Evolutionary conservation across 257 asterid genomes (phyloP), one percentile per base, ranked within the genome.

Genomic region (Solanum tacnaense): DNA sequence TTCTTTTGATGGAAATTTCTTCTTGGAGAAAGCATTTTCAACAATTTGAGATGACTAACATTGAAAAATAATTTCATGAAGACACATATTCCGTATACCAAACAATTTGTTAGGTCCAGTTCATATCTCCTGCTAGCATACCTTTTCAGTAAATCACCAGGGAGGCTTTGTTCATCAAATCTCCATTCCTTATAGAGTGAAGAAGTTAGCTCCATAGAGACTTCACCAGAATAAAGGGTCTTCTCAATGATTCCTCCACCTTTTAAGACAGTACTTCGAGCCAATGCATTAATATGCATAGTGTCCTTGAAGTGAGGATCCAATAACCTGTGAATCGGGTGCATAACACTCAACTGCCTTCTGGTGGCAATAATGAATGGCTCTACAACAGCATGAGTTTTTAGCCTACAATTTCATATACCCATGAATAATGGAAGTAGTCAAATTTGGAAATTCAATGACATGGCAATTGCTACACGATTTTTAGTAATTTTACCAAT

Each of bases 131-230:
- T 20, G 70, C 41, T 81, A 46, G 85, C 41, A 84, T 92, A 93
- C 93, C 95, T 89, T 68, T 89, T 93, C 89, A 93, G 76, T 27
- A 93, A 91, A 89, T 93, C 93, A 58, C 86, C 84, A 67, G 93
- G 94, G 86, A 91, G 94, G 90, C 93, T 86, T 90, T 93, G 94
- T 88, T 93, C 92, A 87, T 92, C 92, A 82, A 93, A 92, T 89
- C 92, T 91, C 95, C 95, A 92, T 76, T 89, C 89, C 72, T 91
- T 89, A 86, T 92, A 92, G 62, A 93, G 91, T 52, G 52, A 82
- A 46, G 95, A 91, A 2, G 95, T 90, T 60, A 92, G 67, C 89
- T 92, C 91, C 92, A 92, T 88, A 4, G 95, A 92, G 21, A 88
- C 78, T 49, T 83, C 84, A 65, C 92, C 91, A 27, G 90, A 89